Evolutionary conservation across 2,329 filamentous ascomycete species (phyloP).

Genomic region (Exophiala sideris): DNA sequence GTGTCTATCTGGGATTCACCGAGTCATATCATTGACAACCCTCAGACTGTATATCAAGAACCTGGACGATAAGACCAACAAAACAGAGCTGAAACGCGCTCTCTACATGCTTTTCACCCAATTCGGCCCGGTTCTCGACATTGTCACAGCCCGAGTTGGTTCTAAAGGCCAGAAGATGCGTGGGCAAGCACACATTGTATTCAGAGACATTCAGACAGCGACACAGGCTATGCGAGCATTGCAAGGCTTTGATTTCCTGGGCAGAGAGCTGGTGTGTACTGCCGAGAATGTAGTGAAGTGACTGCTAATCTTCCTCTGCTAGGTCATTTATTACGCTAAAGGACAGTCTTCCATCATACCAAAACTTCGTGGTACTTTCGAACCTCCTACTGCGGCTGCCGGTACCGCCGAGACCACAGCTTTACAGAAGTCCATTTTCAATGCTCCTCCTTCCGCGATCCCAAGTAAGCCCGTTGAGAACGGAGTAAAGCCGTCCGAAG

Average conservation of each 20-base stretch:
- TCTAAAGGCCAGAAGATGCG: slow-evolving; percentile 90
- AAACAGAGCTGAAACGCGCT: slow-evolving; percentile 77
- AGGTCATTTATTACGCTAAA: slow-evolving; percentile 92
- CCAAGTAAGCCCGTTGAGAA: slow-evolving; percentile 50
- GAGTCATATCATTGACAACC: slow-evolving; percentile 26
- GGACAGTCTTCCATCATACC: slow-evolving; percentile 82
- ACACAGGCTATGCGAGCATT: slow-evolving; percentile 90
- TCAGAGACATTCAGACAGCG: slow-evolving; percentile 82
- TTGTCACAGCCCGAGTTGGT: slow-evolving; percentile 58
- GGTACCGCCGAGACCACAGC: slow-evolving; percentile 65
- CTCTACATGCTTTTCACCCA: slow-evolving; percentile 94
- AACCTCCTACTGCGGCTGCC: slow-evolving; percentile 56
- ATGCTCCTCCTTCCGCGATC: slow-evolving; percentile 50
- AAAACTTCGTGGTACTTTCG: slow-evolving; percentile 88
- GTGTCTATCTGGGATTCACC: slow-evolving; percentile 33
- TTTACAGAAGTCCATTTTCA: slow-evolving; percentile 77
- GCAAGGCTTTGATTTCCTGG: slow-evolving; percentile 82
- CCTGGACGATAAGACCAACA: slow-evolving; percentile 84
- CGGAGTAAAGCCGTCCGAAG: slow-evolving; percentile 45
- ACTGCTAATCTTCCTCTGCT: slow-evolving; percentile 2
- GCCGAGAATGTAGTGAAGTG: background rate
- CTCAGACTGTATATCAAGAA: slow-evolving; percentile 82
- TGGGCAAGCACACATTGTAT: slow-evolving; percentile 91
- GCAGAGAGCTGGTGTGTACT: slow-evolving; percentile 65
- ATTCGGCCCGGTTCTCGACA: slow-evolving; percentile 86